Base-by-base conservation (phyloP, 805 yeast genomes). In the Starmerella floris region DNA sequence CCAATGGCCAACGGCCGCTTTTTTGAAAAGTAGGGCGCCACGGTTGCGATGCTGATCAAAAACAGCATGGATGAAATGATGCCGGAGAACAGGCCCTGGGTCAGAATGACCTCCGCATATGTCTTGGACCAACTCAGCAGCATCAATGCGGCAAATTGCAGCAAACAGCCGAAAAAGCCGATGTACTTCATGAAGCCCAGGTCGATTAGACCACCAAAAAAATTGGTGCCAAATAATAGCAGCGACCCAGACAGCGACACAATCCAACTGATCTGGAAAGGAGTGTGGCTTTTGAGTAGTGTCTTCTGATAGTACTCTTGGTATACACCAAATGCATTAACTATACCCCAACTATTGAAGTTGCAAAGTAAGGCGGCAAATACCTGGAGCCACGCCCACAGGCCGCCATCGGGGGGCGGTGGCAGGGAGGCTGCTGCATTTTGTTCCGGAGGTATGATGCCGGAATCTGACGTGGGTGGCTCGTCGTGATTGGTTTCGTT, bases 81-180 rank as follows among this genome's bases (percentile, higher is more conserved):
- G 0, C 75, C 74, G 34, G 66, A 54, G 8, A 73, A 67, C 15
- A 71, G 52, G 25, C 79, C 72, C 55, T 72, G 74, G 8, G 72
- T 64, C 13, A 75, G 55, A 28, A 76, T 61, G 42, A 76, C 68
- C 44, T 75, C 79, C 51, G 66, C 70, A 15, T 69, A 61, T 9
- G 62, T 54, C 2, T 57, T 56, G 34, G 72, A 67, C 37, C 60
- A 49, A 22, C 60, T 54, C 4, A 53, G 46, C 50, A 61, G 51
- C 60, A 62, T 59, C 25, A 49, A 28, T 4, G 60, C 56, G 17
- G 53, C 48, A 23, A 50, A 48, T 32, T 54, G 51, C 10, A 54
- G 21, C 4, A 58, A 23, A 3, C 55, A 48, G 6, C 59, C 61
- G 3, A 39, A 39, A 21, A 54, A 41, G 21, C 46, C 51, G 50